Percentiles rank a stretch among this genome's conserved stretches.
Conservation (phyloP, 352 stramenopile genomes). For the Phytophthora colocasiae region DNA sequence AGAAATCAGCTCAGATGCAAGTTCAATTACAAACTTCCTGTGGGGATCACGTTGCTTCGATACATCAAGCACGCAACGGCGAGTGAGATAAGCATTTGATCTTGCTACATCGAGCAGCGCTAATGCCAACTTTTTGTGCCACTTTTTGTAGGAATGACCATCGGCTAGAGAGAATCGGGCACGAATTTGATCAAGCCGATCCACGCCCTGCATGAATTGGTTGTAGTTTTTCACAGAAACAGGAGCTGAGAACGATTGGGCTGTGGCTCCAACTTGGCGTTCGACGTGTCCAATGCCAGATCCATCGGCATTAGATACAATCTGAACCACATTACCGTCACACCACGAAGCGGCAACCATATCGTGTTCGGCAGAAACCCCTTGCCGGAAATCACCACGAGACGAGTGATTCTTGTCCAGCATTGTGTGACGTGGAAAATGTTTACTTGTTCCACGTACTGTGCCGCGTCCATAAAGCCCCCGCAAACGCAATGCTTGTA, state of each 20-base stretch:
- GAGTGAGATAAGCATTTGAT: neutral
- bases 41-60: neutral
- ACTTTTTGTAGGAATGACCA: neutral
- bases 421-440: constrained; percentile 25
- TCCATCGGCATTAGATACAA: constrained; percentile 26
- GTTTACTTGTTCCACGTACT: constrained; percentile 15
- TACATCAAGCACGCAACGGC: neutral
- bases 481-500: constrained; percentile 24
- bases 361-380: constrained; percentile 10
- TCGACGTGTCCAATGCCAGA: neutral
- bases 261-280: neutral
- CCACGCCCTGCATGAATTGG: neutral
- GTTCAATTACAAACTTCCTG: too few species aligned
- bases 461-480: constrained; percentile 27
- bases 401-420: constrained; percentile 7
- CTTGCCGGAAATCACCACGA: constrained; percentile 22
- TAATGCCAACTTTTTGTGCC: neutral
- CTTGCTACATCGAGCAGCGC: neutral
- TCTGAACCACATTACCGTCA: constrained; percentile 28
- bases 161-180: neutral
- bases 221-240: neutral
- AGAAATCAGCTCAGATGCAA: too few species aligned
- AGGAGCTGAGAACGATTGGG: neutral
- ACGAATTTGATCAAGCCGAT: neutral
- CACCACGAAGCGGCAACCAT: constrained; percentile 34